Percentiles rank a stretch among this genome's conserved stretches.
These are phyloP conservation scores for Coniochaeta pulveracea DNA, from an alignment of 2,329 filamentous ascomycete genomes.

Conservation along the genomic window DNA sequence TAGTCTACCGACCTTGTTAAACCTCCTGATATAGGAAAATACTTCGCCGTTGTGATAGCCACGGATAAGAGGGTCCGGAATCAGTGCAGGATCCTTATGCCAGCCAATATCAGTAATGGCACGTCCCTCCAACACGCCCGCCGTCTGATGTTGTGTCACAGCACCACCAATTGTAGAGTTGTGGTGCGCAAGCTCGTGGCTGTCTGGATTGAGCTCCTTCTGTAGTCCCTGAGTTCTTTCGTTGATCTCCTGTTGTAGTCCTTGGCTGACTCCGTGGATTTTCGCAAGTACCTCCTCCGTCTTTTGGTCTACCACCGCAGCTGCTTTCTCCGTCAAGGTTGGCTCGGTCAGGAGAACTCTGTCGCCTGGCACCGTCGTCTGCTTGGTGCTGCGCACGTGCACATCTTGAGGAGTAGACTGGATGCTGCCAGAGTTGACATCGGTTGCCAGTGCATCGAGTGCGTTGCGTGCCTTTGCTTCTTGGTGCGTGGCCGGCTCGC, in stretches of 20 bases:
- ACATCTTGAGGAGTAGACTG: background rate
- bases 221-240: constrained; percentile 2
- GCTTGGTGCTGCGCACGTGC: background rate
- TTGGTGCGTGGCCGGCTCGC: too few species aligned
- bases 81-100: constrained; percentile 1
- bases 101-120: constrained; percentile 2
- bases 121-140: background rate
- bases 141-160: background rate
- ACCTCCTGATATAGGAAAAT: background rate
- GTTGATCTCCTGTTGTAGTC: background rate
- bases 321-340: constrained; percentile 1
- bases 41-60: background rate
- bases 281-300: too few species aligned
- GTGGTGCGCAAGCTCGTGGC: constrained; percentile 1
- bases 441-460: too few species aligned
- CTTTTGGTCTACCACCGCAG: constrained; percentile 1
- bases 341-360: too few species aligned
- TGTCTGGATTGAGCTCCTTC: constrained; percentile 4
- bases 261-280: too few species aligned
- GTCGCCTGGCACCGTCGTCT: background rate
- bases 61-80: background rate
- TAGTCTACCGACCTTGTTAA: constrained; percentile 1
- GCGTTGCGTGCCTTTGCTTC: too few species aligned
- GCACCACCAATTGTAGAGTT: background rate
- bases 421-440: too few species aligned